These are phyloP conservation scores for Pythium insidiosum DNA, from an alignment of 352 stramenopile species.

Conservation along the genomic window DNA sequence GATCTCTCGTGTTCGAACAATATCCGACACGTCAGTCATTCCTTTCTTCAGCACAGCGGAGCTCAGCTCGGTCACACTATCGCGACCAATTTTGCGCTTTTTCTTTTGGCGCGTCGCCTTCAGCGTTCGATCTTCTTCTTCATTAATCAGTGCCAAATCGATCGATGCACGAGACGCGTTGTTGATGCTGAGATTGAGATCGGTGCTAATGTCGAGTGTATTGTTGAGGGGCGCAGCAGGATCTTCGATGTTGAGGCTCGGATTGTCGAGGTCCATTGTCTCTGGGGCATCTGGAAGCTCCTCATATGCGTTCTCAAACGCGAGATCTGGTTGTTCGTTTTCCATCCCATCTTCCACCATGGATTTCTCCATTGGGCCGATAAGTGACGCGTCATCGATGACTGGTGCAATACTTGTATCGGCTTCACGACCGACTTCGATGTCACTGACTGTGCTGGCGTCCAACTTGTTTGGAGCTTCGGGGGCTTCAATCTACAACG, in stretches of 20 bases:
- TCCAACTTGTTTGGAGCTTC: constrained; percentile 29
- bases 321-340: constrained; percentile 33
- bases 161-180: constrained; percentile 58
- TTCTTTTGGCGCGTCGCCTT: constrained; percentile 42
- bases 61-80: constrained; percentile 73
- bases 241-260: constrained; percentile 23
- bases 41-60: constrained; percentile 70
- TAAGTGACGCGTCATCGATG: constrained; percentile 45
- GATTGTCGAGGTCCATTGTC: constrained; percentile 34
- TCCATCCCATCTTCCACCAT: constrained; percentile 25
- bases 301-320: constrained; percentile 54
- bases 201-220: constrained; percentile 56
- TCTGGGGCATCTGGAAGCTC: constrained; percentile 24
- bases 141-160: constrained; percentile 43
- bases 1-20: constrained; percentile 45
- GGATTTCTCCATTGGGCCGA: constrained; percentile 41
- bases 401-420: constrained; percentile 31
- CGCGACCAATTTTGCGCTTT: constrained; percentile 74
- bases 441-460: constrained; percentile 63
- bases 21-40: constrained; percentile 72
- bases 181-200: constrained; percentile 61
- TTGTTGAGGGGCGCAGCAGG: constrained; percentile 29
- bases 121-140: constrained; percentile 20
- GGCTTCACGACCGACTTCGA: constrained; percentile 75
- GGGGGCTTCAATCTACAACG: constrained; percentile 1